Evolutionary conservation across 2,329 filamentous ascomycete genomes (phyloP).

Genomic region (Penicillium thymicola): DNA sequence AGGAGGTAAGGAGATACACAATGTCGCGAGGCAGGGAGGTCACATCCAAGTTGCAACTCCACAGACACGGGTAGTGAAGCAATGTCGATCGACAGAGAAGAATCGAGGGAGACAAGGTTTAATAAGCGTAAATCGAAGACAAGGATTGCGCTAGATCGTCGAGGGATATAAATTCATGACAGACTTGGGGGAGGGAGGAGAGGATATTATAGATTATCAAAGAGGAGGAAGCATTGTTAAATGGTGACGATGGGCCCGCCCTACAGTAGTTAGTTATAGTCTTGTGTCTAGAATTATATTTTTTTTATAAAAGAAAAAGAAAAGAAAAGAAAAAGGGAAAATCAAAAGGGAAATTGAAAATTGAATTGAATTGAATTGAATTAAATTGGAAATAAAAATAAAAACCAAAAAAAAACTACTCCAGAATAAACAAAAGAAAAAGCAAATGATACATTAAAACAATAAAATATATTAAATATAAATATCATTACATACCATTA

Average conservation of each 20-base stretch:
- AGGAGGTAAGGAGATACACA: conserved; percentile 1
- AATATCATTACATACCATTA: neutral
- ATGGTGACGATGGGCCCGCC: conserved; percentile 9
- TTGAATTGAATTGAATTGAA: neutral
- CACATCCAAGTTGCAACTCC: conserved; percentile 9
- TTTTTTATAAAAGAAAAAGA: neutral
- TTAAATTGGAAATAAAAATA: neutral
- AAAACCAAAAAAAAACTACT: neutral
- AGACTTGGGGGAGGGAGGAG: conserved; percentile 5
- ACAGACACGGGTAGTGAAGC: neutral
- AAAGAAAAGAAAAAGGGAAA: neutral
- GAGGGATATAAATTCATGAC: conserved; percentile 4
- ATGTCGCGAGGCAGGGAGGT: conserved; percentile 9
- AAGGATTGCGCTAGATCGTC: neutral
- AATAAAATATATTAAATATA: neutral
- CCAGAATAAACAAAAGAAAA: neutral
- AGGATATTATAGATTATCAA: conserved; percentile 19
- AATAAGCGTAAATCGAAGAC: neutral
- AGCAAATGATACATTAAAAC: conserved; percentile 7
- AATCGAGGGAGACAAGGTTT: neutral
- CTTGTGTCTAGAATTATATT: conserved; percentile 10
- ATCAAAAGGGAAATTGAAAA: neutral
- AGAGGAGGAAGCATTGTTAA: conserved; percentile 2
- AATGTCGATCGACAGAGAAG: neutral
- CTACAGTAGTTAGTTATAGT: conserved; percentile 13